Conservation (phyloP, 73 alveolate species). For the Effrenium voratum region DNA sequence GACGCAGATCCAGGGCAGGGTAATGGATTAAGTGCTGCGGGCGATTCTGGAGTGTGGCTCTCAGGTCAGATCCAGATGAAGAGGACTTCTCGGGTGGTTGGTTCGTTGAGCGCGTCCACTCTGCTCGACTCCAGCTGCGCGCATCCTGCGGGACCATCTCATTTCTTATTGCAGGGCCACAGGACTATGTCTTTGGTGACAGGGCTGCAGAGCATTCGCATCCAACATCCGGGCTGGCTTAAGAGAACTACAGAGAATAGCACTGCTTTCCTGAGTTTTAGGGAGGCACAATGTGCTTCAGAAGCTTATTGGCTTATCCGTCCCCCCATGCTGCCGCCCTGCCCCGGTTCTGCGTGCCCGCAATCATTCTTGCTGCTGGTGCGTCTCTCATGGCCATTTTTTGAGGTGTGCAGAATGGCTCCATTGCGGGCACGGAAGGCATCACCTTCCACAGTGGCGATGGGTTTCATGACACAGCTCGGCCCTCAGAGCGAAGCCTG, state of each 20-base stretch:
- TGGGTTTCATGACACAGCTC: slow-evolving; percentile 44
- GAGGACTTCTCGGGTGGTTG: slow-evolving; percentile 89
- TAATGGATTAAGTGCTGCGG: too few relatives aligned
- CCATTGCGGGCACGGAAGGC: slow-evolving; percentile 89
- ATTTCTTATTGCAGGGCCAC: slow-evolving; percentile 68
- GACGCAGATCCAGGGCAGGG: too few relatives aligned
- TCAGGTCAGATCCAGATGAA: slow-evolving; percentile 85
- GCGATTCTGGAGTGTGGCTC: too few relatives aligned
- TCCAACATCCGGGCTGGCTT: too few relatives aligned
- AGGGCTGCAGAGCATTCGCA: not conserved
- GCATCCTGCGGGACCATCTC: slow-evolving; percentile 85
- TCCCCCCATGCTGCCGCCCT: too few relatives aligned
- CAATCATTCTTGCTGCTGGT: too few relatives aligned
- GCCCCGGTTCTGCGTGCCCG: too few relatives aligned
- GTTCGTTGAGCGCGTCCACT: slow-evolving; percentile 67
- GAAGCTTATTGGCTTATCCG: too few relatives aligned
- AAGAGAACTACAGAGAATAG: too few relatives aligned
- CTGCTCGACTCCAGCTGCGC: slow-evolving; percentile 61
- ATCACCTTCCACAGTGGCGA: slow-evolving; percentile 80
- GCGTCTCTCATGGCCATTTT: too few relatives aligned
- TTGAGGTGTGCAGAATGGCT: slow-evolving; percentile 72
- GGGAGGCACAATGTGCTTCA: too few relatives aligned
- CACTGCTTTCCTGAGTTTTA: too few relatives aligned
- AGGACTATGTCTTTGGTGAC: slow-evolving; percentile 70
- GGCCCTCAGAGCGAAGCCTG: not conserved